phyloP scores from a whole-genome alignment of 202 grass and related monocot species.

The Bolboschoenoplectus hybrid region DNA sequence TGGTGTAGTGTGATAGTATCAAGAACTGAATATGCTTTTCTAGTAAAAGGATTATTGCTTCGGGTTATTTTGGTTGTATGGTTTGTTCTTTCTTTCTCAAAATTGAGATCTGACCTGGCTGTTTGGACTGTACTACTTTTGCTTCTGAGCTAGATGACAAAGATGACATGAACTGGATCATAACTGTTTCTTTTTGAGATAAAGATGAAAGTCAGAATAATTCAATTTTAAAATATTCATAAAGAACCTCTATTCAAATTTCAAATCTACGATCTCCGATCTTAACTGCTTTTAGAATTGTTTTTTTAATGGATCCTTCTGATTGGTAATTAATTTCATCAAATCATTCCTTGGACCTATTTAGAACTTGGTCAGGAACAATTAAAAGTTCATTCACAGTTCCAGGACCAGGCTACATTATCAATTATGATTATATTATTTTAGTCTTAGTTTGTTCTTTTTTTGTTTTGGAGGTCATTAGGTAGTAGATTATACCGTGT shows the following conservation, averaged over 20 bases:
- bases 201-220: too few species aligned
- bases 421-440: not conserved
- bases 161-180: not conserved
- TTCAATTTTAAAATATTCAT: too few species aligned
- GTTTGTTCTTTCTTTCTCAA: not conserved
- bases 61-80: not conserved
- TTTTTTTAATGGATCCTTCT: not conserved
- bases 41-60: not conserved
- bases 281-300: not conserved
- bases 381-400: not conserved
- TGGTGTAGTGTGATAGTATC: constrained; percentile 26
- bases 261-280: too few species aligned
- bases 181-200: not conserved
- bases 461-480: not conserved
- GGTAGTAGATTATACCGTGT: not conserved
- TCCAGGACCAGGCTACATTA: not conserved
- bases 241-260: too few species aligned
- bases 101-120: not conserved
- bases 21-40: not conserved
- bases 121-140: not conserved
- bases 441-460: not conserved
- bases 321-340: not conserved
- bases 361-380: not conserved
- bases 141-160: not conserved
- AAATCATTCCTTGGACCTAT: not conserved